Evolutionary conservation across 2,329 filamentous ascomycete genomes (phyloP), one percentile per base, ranked within the genome.

Genomic region (Hypoxylon sp.): DNA sequence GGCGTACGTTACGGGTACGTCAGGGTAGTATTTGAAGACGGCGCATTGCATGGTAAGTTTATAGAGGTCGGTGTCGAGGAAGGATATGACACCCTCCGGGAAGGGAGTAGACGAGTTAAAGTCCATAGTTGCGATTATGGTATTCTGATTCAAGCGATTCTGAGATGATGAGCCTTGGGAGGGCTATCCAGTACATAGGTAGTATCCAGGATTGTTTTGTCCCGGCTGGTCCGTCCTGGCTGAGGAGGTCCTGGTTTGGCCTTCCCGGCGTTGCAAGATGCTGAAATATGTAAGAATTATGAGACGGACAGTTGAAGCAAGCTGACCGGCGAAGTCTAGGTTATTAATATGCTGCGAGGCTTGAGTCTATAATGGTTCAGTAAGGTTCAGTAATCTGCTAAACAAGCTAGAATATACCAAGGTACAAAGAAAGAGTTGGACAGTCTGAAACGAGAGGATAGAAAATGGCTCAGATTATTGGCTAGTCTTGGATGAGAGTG

Each of bases 11-110:
- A 98, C 95, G 40, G 88, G 84, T 68, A 87, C 79, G 55, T 93
- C 82, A 27, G 89, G 89, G 75, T 96, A 98, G 79, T 93, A 96
- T 76, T 96, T 96, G 67, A 96, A 84, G 64, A 98, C 89, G 60
- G 92, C 92, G 73, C 91, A 97, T 88, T 99, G 95, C 95, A 99
- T 99, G 17, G 95, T 99, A 76, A 99, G 78, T 77, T 99, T 99
- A 84, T 97, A 99, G 60, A 99, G 72, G 67, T 88, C 86, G 13
- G 90, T 94, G 71, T 95, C 91, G 51, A 95, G 81, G 71, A 95
- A 89, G 70, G 90, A 94, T 70, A 87, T 90, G 71, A 94, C 86
- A 48, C 90, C 91, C 77, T 91, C 89, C 3, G 89, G 88, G 62
- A 83, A 88, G 55, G 84, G 83, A 53, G 84, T 85, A 26, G 84